Percentiles rank a stretch among this genome's conserved stretches.
These are phyloP conservation scores for Hypoxylon perforatum DNA, from an alignment of 495 filamentous ascomycete species.

Conservation along the genomic window DNA sequence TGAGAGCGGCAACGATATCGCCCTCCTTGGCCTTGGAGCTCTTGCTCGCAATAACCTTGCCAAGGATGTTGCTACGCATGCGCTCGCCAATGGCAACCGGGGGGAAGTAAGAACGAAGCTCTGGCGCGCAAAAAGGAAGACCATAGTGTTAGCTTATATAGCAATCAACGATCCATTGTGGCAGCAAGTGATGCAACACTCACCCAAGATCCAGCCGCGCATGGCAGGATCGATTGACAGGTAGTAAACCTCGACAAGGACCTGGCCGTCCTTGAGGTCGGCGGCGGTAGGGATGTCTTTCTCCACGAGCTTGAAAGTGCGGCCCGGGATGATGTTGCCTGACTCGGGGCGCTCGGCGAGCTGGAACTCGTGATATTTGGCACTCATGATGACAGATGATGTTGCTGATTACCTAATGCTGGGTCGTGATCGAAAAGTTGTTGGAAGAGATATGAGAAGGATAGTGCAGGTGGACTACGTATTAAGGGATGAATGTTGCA, in stretches of 20 bases:
- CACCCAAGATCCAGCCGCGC: conserved; percentile 74
- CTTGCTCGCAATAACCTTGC: conserved; percentile 59
- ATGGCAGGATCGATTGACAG: conserved; percentile 82
- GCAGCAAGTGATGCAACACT: conserved; percentile 7
- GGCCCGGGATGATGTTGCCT: conserved; percentile 49
- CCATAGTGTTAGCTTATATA: neutral
- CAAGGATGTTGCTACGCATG: conserved; percentile 73
- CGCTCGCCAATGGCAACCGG: conserved; percentile 72
- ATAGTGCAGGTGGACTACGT: no score
- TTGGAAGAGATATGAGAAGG: no score
- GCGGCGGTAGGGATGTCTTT: conserved; percentile 51
- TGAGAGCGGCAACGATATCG: conserved; percentile 60
- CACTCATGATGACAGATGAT: conserved; percentile 51
- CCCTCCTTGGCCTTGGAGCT: conserved; percentile 60
- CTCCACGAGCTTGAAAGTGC: conserved; percentile 63
- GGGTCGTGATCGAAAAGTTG: no score
- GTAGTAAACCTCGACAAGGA: conserved; percentile 71
- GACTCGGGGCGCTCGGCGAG: conserved; percentile 62
- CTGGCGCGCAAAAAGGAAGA: conserved; percentile 41
- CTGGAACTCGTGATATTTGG: conserved; percentile 57
- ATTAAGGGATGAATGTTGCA: no score
- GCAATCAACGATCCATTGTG: neutral
- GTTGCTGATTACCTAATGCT: no score
- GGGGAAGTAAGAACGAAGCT: conserved; percentile 72
- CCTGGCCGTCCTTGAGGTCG: conserved; percentile 62